Evolutionary conservation across 2,329 filamentous ascomycete species (phyloP), one percentile per base, ranked within the genome.

Genomic region (Aspergillus tamarii): DNA sequence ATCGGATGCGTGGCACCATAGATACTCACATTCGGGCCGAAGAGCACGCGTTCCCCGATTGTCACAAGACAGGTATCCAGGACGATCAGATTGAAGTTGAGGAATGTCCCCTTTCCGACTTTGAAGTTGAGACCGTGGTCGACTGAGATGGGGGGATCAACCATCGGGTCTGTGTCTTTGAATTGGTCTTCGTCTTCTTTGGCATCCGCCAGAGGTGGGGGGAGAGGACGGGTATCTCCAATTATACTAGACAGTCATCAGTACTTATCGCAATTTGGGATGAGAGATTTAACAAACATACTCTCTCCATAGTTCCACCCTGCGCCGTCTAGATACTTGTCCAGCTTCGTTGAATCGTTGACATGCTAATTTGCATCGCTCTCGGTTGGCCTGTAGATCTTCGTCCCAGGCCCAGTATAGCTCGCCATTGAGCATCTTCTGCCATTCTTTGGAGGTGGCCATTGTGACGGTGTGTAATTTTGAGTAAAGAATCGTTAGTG

Each of bases 51-150:
- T 23, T 85, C 79, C 0, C 85, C 85, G 36, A 87, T 84, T 0
- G 78, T 83, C 4, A 87, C 81, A 0, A 85, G 72, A 4, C 80
- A 81, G 36, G 82, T 85, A 67, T 87, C 84, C 11, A 86, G 72
- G 32, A 87, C 82, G 0, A 81, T 68, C 30, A 86, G 82, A 69
- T 89, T 91, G 73, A 89, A 89, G n/a, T 83, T 79, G 8, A 74
- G 58, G 34, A 72, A 73, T 6, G 65, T 68, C 8, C 67, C 69
- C 48, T 85, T 80, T 9, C 88, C 88, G 0, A 90, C 79, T 7
- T 78, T 82, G 66, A 90, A 84, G 69, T 91, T 91, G 73, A 85
- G 86, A 1, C 88, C 89, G 63, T 91, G 90, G 72, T 91, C 88
- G 39, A 89, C 81, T 45, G 80, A 81, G 61, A 91, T 80, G 0